A percentile compares a stretch with the other conserved stretches of the same genome.
Evolutionary conservation across 768 basidiomycete genomes (phyloP).

Genomic region (Podaxis sp.): DNA sequence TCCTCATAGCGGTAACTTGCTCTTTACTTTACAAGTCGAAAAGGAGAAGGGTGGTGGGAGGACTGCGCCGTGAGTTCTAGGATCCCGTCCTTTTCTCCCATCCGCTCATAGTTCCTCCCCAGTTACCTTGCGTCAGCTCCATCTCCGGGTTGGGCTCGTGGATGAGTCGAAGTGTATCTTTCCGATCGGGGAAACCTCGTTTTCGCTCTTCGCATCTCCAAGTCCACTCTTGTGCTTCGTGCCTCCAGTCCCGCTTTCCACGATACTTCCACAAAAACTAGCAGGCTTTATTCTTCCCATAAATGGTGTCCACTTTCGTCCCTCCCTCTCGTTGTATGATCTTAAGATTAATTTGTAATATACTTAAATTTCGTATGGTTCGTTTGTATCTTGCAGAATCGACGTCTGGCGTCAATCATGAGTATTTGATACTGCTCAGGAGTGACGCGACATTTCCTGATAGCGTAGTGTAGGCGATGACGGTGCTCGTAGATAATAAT

Average conservation of each 20-base stretch:
- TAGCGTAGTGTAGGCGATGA: too few relatives aligned
- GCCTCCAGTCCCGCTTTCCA: background rate
- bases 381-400: too few relatives aligned
- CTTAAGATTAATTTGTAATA: background rate
- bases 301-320: background rate
- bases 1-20: constrained; percentile 51
- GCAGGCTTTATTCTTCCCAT: background rate
- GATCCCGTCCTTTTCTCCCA: too few relatives aligned
- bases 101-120: background rate
- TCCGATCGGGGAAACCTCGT: background rate
- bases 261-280: background rate
- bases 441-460: too few relatives aligned
- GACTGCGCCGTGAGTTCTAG: constrained; percentile 62
- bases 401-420: too few relatives aligned
- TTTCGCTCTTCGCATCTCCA: background rate
- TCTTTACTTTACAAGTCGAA: constrained; percentile 86
- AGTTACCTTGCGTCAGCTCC: constrained; percentile 5
- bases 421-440: background rate
- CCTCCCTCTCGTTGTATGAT: background rate
- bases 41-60: constrained; percentile 76
- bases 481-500: too few relatives aligned
- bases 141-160: constrained; percentile 7
- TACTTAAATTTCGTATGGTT: background rate
- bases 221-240: background rate
- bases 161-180: background rate